Evolutionary conservation across 2,329 filamentous ascomycete species (phyloP).

Genomic region (Claviceps sp.): DNA sequence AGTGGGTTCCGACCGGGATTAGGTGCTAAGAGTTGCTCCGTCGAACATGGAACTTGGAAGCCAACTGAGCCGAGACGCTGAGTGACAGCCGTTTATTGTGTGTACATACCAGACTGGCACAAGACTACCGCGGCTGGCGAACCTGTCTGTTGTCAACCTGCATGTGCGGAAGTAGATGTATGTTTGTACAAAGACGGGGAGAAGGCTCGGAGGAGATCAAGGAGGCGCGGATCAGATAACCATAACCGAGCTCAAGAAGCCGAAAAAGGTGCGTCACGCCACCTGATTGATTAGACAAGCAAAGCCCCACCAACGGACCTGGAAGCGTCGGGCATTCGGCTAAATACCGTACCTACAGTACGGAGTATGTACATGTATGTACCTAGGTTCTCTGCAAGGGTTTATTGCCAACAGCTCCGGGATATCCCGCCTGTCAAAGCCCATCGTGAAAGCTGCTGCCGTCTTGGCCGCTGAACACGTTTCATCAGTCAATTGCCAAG

Average conservation of each 20-base stretch:
- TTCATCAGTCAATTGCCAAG: not conserved
- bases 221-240: constrained; percentile 6
- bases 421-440: no score
- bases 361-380: no score
- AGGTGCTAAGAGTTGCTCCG: not conserved
- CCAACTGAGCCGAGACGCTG: no score
- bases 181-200: not conserved
- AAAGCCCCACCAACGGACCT: not conserved
- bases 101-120: no score
- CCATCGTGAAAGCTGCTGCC: no score
- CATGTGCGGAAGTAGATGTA: no score
- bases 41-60: no score
- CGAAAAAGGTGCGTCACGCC: constrained; percentile 1
- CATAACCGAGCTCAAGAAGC: not conserved
- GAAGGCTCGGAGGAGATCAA: not conserved
- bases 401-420: no score
- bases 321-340: not conserved
- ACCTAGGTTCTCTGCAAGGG: no score
- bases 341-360: not conserved
- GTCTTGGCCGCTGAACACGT: not conserved
- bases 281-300: constrained; percentile 4
- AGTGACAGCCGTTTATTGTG: no score
- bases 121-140: no score
- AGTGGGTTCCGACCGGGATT: not conserved
- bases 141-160: no score